phyloP scores from a whole-genome alignment of 345 rosid genomes.

The Heritiera fomes region DNA sequence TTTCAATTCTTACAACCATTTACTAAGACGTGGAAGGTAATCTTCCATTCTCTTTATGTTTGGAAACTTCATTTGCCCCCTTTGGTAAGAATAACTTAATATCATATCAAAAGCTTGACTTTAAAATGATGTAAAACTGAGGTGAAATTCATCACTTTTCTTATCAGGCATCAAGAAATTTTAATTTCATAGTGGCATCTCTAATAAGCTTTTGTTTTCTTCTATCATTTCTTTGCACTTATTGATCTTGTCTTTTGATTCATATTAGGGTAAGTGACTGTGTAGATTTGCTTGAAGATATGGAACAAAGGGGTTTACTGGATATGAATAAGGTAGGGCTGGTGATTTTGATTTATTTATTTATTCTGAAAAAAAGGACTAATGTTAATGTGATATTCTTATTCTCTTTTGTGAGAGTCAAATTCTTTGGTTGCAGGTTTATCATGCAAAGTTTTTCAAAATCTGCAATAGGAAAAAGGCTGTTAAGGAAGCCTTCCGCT shows the following conservation, averaged over 20 bases:
- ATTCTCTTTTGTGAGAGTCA: constrained; percentile 19
- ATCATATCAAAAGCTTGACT: constrained; percentile 6
- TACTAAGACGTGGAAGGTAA: constrained; percentile 79
- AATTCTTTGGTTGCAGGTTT: constrained; percentile 49
- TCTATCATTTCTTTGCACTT: constrained; percentile 9
- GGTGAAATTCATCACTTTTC: background rate
- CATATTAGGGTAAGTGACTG: constrained; percentile 66
- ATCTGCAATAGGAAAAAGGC: constrained; percentile 70
- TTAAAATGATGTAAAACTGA: background rate
- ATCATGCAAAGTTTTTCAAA: constrained; percentile 80
- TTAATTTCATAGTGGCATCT: constrained; percentile 11
- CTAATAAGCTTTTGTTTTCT: background rate
- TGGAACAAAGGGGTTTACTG: constrained; percentile 59
- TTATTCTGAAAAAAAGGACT: background rate
- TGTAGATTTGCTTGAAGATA: constrained; percentile 71
- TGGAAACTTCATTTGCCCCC: constrained; percentile 12
- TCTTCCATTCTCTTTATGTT: constrained; percentile 16
- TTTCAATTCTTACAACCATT: constrained; percentile 48
- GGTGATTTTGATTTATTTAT: constrained; percentile 16
- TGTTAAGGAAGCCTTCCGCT: constrained; percentile 80
- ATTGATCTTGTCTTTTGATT: constrained; percentile 25
- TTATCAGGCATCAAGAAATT: background rate
- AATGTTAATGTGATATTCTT: background rate
- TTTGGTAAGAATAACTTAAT: background rate
- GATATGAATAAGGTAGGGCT: constrained; percentile 76